Percentiles rank a stretch among this genome's conserved stretches.
Conservation (phyloP, 345 rosid species). For the Eucalyptus sp. region DNA sequence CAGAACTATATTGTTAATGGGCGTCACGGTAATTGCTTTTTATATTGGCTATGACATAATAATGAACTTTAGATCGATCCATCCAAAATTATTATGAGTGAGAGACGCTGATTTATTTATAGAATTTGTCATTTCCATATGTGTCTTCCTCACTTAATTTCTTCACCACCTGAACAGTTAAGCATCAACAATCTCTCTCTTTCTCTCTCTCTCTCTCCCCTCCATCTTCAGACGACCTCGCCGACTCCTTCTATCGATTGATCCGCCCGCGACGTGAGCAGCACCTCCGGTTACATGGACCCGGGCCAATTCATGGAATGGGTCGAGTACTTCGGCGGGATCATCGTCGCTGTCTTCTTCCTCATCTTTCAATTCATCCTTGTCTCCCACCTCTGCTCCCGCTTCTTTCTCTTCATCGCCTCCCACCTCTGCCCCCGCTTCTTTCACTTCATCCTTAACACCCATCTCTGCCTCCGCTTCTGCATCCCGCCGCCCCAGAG, state of each 20-base stretch:
- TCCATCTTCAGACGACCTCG: background rate
- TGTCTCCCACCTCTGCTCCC: background rate
- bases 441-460: background rate
- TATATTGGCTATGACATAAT: background rate
- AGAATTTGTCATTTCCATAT: background rate
- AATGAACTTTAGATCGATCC: too few species aligned
- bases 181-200: background rate
- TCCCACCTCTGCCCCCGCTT: background rate
- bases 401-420: background rate
- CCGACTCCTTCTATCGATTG: background rate
- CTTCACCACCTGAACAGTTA: background rate
- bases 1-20: background rate
- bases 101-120: background rate
- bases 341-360: background rate
- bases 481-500: background rate
- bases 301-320: background rate
- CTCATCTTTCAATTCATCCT: background rate
- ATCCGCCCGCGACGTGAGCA: background rate
- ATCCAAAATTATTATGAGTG: background rate
- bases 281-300: background rate
- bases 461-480: background rate
- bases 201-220: background rate
- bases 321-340: background rate
- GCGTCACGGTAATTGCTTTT: fast-evolving
- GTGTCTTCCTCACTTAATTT: background rate